Base-by-base conservation (phyloP, 2,329 filamentous ascomycete species). In the Pyricularia pennisetigena region DNA sequence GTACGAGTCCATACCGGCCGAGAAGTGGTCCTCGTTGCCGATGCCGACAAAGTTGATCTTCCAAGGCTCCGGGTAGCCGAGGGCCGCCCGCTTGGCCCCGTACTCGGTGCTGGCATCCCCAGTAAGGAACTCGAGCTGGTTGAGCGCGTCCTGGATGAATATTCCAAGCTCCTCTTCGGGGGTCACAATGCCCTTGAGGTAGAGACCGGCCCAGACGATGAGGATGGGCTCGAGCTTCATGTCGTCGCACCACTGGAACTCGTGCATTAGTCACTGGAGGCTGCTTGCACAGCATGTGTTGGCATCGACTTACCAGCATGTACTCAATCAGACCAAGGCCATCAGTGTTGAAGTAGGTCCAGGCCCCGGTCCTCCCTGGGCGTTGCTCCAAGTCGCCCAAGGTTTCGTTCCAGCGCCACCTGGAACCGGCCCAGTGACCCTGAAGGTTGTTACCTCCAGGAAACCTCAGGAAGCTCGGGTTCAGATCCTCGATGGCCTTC, bases 21-120 rank as follows among this genome's bases (percentile, higher is more conserved):
- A 82, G 4, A 89, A 81, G 78, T 84, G 85, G 65, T 91, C 88
- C 74, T 91, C 88, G 74, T 91, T 90, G 69, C 88, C 88, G 57
- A 90, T 78, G 75, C 90, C 88, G 67, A 90, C 85, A 71, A 84
- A 88, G 12, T 83, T 79, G 65, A 91, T 79, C 28, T 74, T 78
- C 78, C 86, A 90, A 0, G 89, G 88, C 69, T 86, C 80, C 0
- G 86, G 82, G 71, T 89, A 84, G 3, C 88, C 88, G 2, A 88
- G 80, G 59, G 82, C 77, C 6, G 86, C 86, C n/a, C 88, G 85
- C 8, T 82, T 76, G 3, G 82, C 80, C 12, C 88, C 88, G 79
- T 85, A 89, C 30, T 80, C 81, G 1, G 85, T 85, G 62, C 80
- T 78, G 1, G 77, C 74, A 59, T 83, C 78, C 3, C 88, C 87